phyloP scores from a whole-genome alignment of 257 asterid species.

The Solanum piurae region DNA sequence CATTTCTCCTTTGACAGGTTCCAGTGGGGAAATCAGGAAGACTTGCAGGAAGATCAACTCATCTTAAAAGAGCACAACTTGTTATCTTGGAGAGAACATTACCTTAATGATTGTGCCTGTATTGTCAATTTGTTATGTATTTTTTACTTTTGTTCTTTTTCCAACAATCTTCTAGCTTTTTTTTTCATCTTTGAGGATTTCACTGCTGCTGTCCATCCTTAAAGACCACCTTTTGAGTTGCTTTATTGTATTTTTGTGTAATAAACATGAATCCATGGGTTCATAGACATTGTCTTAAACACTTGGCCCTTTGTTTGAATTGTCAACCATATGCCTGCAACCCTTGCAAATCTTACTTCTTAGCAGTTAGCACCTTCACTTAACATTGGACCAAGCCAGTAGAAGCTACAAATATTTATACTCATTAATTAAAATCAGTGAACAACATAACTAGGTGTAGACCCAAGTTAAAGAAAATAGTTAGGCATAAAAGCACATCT shows the following conservation, averaged over 20 bases:
- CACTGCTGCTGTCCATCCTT: neutral
- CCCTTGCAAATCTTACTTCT: neutral
- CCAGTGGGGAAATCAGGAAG: slow-evolving; percentile 62
- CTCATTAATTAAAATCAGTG: neutral
- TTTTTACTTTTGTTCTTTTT: neutral
- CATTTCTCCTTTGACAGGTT: slow-evolving; percentile 72
- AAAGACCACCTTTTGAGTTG: neutral
- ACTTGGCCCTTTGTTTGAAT: neutral
- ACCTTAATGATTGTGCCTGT: neutral
- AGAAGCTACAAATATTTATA: neutral
- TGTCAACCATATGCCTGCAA: neutral
- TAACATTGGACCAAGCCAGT: neutral
- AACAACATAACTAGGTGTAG: neutral
- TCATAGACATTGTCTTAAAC: neutral
- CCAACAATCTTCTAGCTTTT: neutral
- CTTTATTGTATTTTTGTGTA: neutral
- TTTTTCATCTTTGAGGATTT: neutral
- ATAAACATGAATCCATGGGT: neutral
- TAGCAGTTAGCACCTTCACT: neutral
- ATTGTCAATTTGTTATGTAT: neutral
- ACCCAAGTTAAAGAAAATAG: neutral
- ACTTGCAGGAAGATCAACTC: slow-evolving; percentile 65
- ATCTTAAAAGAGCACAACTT: neutral
- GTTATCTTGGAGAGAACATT: neutral
- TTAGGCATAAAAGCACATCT: neutral